phyloP scores from a whole-genome alignment of 169 alveolate genomes.

The Eimeria praecox region DNA sequence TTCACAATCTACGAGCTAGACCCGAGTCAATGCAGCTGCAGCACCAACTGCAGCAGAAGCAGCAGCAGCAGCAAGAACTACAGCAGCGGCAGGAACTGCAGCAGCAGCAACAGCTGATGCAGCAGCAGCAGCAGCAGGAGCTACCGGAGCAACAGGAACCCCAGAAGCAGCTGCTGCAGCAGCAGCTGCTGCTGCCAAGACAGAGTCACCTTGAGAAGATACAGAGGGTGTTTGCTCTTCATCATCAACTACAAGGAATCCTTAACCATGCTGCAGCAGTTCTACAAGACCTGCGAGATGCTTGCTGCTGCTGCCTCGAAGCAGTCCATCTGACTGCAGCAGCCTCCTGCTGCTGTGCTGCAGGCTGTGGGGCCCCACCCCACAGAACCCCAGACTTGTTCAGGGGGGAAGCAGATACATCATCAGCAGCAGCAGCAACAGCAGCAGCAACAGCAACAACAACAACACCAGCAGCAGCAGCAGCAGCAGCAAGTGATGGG shows the following conservation, averaged over 20 bases:
- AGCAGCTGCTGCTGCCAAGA: neutral
- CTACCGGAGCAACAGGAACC: neutral
- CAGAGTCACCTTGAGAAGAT: neutral
- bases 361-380: neutral
- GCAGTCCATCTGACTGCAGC: neutral
- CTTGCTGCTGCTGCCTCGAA: neutral
- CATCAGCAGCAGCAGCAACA: too few relatives aligned
- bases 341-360: neutral
- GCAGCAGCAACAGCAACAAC: neutral
- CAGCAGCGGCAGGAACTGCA: neutral
- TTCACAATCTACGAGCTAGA: neutral
- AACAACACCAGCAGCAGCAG: neutral
- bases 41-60: neutral
- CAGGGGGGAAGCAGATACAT: neutral
- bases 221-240: neutral
- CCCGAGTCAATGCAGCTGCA: neutral
- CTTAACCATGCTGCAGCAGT: neutral
- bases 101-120: neutral
- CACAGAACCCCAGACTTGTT: neutral
- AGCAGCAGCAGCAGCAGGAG: neutral
- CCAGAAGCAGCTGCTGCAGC: too few relatives aligned
- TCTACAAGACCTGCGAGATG: neutral
- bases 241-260: neutral
- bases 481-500: constrained; percentile 17
- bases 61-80: neutral